A percentile compares a stretch with the other conserved stretches of the same genome.
Evolutionary conservation across 208 protist species (phyloP).

Genomic region (Wallacemonas sp.): DNA sequence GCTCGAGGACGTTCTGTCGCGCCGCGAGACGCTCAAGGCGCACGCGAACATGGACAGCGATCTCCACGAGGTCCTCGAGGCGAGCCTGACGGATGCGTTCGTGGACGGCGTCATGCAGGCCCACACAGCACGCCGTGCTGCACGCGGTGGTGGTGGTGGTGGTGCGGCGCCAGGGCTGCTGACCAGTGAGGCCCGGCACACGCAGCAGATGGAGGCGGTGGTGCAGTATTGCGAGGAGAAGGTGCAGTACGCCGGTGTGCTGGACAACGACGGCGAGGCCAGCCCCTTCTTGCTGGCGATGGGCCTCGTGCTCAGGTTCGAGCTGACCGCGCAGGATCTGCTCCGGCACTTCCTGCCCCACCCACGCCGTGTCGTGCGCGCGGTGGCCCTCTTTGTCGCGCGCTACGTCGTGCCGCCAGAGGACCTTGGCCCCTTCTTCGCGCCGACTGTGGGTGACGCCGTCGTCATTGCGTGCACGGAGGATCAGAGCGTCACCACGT

Average conservation of each 20-base stretch:
- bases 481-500: conserved; percentile 48
- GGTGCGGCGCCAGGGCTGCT: conserved; percentile 24
- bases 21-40: conserved; percentile 40
- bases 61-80: conserved; percentile 50
- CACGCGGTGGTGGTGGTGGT: not conserved
- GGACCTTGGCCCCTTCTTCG: conserved; percentile 69
- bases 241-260: conserved; percentile 75
- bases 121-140: too few species aligned
- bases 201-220: conserved; percentile 51
- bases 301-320: conserved; percentile 44
- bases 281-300: conserved; percentile 77
- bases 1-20: conserved; percentile 48
- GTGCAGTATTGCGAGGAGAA: conserved; percentile 66
- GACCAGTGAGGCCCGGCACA: conserved; percentile 48
- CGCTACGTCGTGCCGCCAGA: conserved; percentile 73
- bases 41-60: conserved; percentile 76
- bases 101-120: conserved; percentile 20
- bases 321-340: conserved; percentile 56
- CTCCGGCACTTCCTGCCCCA: conserved; percentile 63
- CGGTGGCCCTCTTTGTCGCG: conserved; percentile 68
- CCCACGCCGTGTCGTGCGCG: conserved; percentile 67
- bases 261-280: conserved; percentile 66
- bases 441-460: conserved; percentile 57
- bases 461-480: conserved; percentile 65
- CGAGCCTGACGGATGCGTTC: conserved; percentile 25